These are phyloP conservation scores for Fomes fomentarius DNA, from an alignment of 1,284 basidiomycete genomes.

Conservation along the genomic window DNA sequence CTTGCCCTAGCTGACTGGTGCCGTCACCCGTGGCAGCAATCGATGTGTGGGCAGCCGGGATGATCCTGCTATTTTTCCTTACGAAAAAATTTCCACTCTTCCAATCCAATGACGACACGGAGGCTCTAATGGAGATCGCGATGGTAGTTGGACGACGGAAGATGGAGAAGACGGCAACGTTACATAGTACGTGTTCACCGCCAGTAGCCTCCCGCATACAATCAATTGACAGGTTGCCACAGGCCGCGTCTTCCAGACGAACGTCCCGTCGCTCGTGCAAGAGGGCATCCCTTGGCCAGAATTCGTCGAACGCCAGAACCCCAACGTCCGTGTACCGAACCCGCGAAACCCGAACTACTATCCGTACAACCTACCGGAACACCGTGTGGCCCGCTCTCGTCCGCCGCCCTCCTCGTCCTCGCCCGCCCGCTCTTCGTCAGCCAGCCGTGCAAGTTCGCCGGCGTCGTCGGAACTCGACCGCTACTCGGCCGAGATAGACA, in stretches of 20 bases:
- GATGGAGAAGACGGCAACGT: constrained; percentile 86
- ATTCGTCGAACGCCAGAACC: constrained; percentile 81
- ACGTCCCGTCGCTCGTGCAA: constrained; percentile 74
- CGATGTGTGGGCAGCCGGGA: constrained; percentile 95
- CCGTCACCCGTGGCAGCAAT: constrained; percentile 68
- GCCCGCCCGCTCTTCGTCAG: constrained; percentile 24
- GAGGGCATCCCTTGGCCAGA: constrained; percentile 72
- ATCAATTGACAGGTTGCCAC: constrained; percentile 1
- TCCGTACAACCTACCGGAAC: constrained; percentile 43
- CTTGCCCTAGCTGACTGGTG: constrained; percentile 7
- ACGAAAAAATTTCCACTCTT: constrained; percentile 94
- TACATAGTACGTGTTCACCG: constrained; percentile 80
- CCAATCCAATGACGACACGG: constrained; percentile 93
- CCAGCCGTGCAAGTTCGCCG: constrained; percentile 17
- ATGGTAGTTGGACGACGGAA: constrained; percentile 82
- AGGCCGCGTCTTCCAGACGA: constrained; percentile 89
- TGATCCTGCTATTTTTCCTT: constrained; percentile 92
- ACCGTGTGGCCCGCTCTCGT: constrained; percentile 2
- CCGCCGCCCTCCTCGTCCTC: constrained; percentile 26
- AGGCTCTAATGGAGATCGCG: constrained; percentile 95
- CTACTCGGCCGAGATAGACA: constrained; percentile 62
- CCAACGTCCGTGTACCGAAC: constrained; percentile 63
- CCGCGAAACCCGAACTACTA: constrained; percentile 54
- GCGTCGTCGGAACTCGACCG: constrained; percentile 30
- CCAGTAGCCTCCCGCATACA: not conserved